Evolutionary conservation across 371 early-diverging fungal genomes (phyloP).

Genomic region (Circinella minor): DNA sequence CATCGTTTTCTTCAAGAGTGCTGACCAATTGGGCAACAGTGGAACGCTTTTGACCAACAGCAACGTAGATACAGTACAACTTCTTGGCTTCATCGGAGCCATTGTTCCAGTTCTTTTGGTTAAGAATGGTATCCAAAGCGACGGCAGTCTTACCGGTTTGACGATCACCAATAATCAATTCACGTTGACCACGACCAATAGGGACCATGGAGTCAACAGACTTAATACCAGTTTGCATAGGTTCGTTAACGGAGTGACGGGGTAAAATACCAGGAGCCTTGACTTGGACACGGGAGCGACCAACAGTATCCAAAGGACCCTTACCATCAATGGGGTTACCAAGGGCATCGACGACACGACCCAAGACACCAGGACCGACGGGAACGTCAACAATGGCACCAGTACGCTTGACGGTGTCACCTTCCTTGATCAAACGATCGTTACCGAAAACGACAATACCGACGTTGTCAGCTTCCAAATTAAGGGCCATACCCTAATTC

Average conservation of each 20-base stretch:
- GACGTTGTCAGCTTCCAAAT: slow-evolving; percentile 97
- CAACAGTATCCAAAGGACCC: slow-evolving; percentile 83
- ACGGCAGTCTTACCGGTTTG: slow-evolving; percentile 98
- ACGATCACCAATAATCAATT: slow-evolving; percentile 98
- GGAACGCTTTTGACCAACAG: slow-evolving; percentile 96
- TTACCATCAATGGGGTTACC: slow-evolving; percentile 98
- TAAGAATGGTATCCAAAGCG: slow-evolving; percentile 94
- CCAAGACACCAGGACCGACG: slow-evolving; percentile 87
- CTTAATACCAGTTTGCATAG: slow-evolving; percentile 98
- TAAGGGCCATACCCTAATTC: slow-evolving; percentile 92
- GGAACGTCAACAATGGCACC: slow-evolving; percentile 96
- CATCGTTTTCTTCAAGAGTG: slow-evolving; percentile 87
- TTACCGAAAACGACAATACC: slow-evolving; percentile 99
- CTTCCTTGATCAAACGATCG: slow-evolving; percentile 90
- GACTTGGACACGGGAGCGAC: slow-evolving; percentile 89
- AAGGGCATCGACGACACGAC: slow-evolving; percentile 95
- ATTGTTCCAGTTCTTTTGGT: slow-evolving; percentile 96
- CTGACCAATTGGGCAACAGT: slow-evolving; percentile 97
- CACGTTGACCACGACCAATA: slow-evolving; percentile 98
- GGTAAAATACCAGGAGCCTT: slow-evolving; percentile 98
- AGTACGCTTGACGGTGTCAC: slow-evolving; percentile 93
- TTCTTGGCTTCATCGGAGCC: slow-evolving; percentile 52
- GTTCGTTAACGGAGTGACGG: slow-evolving; percentile 95
- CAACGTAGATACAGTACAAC: slow-evolving; percentile 96
- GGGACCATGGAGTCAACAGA: slow-evolving; percentile 98